A percentile compares a stretch with the other conserved stretches of the same genome.
Evolutionary conservation across 2,329 filamentous ascomycete species (phyloP).

Genomic region (Rhytidhysteron rufulum): DNA sequence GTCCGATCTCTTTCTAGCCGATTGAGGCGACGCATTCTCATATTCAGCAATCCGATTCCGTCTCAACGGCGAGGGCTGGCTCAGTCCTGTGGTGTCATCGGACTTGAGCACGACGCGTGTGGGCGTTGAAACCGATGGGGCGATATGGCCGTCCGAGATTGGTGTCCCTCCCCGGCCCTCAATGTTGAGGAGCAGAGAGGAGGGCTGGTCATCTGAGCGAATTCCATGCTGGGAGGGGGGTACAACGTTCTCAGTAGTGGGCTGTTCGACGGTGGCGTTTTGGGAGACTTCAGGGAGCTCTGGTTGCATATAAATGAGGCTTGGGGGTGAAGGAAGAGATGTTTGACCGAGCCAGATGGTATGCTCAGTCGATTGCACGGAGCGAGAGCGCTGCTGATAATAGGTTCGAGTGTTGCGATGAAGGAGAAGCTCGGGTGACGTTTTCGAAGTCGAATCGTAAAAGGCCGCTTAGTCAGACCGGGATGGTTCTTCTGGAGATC

Average conservation of each 20-base stretch:
- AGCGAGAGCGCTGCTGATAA: constrained; percentile 17
- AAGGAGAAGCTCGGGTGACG: constrained; percentile 8
- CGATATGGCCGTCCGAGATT: constrained; percentile 11
- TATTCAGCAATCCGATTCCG: constrained; percentile 53
- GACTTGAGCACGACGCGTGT: constrained; percentile 9
- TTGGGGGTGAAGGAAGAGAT: constrained; percentile 23
- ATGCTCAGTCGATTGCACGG: constrained; percentile 30
- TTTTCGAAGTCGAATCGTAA: background rate
- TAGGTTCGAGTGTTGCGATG: constrained; percentile 12
- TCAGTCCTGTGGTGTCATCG: constrained; percentile 27
- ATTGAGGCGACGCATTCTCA: constrained; percentile 45
- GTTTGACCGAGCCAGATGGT: constrained; percentile 54
- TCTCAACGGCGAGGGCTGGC: constrained; percentile 36
- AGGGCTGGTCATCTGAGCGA: constrained; percentile 43
- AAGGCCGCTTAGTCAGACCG: background rate
- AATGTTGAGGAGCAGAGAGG: constrained; percentile 38
- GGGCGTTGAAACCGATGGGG: constrained; percentile 13
- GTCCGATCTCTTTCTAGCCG: constrained; percentile 35
- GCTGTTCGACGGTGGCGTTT: constrained; percentile 40
- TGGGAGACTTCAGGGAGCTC: constrained; percentile 51
- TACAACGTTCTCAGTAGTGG: constrained; percentile 30
- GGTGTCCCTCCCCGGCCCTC: constrained; percentile 25
- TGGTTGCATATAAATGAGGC: constrained; percentile 62
- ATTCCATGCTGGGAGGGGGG: constrained; percentile 58
- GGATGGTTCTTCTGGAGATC: too few species aligned